Conservation (phyloP, 2,329 filamentous ascomycete genomes). For the Aureobasidium sp. region DNA sequence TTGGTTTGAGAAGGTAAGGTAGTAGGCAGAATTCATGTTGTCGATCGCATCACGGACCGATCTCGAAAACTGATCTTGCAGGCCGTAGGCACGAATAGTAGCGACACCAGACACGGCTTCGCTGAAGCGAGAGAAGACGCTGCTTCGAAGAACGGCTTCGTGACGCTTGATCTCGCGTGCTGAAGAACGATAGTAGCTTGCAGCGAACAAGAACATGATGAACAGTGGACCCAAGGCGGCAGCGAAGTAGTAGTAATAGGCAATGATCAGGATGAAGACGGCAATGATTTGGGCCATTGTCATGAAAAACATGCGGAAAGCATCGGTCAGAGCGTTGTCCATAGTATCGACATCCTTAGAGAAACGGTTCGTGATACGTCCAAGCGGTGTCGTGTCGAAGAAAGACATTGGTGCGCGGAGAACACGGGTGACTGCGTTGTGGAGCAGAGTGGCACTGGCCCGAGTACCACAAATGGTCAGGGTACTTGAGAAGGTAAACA, state of each 20-base stretch:
- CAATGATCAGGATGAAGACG: conserved; percentile 84
- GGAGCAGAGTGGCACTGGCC: conserved; percentile 74
- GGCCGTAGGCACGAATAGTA: conserved; percentile 82
- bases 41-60: conserved; percentile 71
- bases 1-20: conserved; percentile 90
- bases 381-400: conserved; percentile 93
- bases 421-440: conserved; percentile 70
- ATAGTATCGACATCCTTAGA: conserved; percentile 93
- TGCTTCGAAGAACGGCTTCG: conserved; percentile 79
- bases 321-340: conserved; percentile 86
- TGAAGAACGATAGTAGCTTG: conserved; percentile 82
- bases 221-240: conserved; percentile 64
- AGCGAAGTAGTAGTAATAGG: conserved; percentile 88
- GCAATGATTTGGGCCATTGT: conserved; percentile 75
- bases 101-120: conserved; percentile 80
- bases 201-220: conserved; percentile 70
- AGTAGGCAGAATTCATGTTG: conserved; percentile 90
- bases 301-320: conserved; percentile 86
- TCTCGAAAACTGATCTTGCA: conserved; percentile 65
- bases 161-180: conserved; percentile 92
- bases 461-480: conserved; percentile 75
- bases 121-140: conserved; percentile 83
- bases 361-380: conserved; percentile 93
- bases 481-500: conserved; percentile 73
- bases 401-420: conserved; percentile 71